Evolutionary conservation across 371 early-diverging fungal species (phyloP).

Genomic region (Saksenaea oblongispora): DNA sequence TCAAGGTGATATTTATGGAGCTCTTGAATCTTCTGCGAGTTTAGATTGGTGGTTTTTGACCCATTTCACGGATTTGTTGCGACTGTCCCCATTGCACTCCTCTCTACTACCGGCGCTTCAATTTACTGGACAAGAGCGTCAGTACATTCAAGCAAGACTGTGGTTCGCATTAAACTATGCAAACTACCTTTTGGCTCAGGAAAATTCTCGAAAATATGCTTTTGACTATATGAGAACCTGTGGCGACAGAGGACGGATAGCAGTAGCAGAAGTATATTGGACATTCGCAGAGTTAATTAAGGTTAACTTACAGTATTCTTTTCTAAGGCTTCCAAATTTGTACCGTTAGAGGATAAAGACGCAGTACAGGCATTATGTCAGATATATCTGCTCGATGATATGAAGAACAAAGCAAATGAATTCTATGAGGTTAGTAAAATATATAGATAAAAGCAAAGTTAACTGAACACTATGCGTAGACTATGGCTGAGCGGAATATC

Average conservation of each 20-base stretch:
- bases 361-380: background rate
- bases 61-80: background rate
- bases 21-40: background rate
- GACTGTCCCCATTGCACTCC: background rate
- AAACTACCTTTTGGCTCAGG: background rate
- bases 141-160: background rate
- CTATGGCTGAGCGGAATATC: background rate
- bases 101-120: background rate
- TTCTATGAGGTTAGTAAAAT: background rate
- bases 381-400: background rate
- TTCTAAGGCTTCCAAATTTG: background rate
- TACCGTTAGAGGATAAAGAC: background rate
- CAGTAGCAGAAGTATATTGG: background rate
- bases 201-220: background rate
- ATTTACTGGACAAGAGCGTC: background rate
- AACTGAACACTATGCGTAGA: background rate
- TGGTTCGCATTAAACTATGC: background rate
- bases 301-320: background rate
- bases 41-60: background rate
- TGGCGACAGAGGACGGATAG: background rate
- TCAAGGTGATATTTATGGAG: background rate
- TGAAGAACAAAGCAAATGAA: background rate
- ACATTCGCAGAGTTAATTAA: too few species aligned
- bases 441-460: background rate
- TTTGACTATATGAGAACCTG: conserved; percentile 1